Percentiles rank a stretch among this genome's conserved stretches.
Evolutionary conservation across 2,329 filamentous ascomycete species (phyloP).

Genomic region (Lasiodiplodia citricola): DNA sequence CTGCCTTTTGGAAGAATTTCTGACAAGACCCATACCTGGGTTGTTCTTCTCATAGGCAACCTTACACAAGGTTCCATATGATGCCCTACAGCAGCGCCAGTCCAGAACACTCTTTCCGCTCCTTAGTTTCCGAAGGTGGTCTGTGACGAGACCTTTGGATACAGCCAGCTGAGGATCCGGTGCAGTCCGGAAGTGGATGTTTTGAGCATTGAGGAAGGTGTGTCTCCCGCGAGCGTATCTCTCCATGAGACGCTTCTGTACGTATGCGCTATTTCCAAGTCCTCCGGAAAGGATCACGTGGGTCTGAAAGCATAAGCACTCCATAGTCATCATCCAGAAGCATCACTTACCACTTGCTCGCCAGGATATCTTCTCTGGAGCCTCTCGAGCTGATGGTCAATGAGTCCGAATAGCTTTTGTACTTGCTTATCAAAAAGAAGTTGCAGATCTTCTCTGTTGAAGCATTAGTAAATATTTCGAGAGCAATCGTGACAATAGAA

Average conservation of each 20-base stretch:
- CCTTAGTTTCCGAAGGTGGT: conserved; percentile 56
- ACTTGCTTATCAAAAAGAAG: conserved; percentile 45
- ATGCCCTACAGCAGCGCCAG: conserved; percentile 45
- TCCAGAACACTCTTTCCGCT: conserved; percentile 51
- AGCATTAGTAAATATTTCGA: not conserved
- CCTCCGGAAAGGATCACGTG: conserved; percentile 52
- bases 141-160: conserved; percentile 58
- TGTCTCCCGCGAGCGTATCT: conserved; percentile 38
- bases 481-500: no score
- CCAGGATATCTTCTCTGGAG: conserved; percentile 37
- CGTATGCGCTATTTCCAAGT: conserved; percentile 50
- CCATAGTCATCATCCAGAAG: not conserved
- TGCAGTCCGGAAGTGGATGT: conserved; percentile 40
- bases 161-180: conserved; percentile 62
- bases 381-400: conserved; percentile 41
- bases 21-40: conserved; percentile 33
- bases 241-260: conserved; percentile 42
- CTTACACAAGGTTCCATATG: conserved; percentile 46
- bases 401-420: conserved; percentile 40
- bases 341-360: conserved; percentile 34
- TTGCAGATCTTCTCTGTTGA: conserved; percentile 37
- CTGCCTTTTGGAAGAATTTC: not conserved
- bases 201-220: conserved; percentile 33
- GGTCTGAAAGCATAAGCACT: not conserved
- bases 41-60: conserved; percentile 42